Evolutionary conservation across 257 asterid species (phyloP).

Genomic region (Striga asiatica): DNA sequence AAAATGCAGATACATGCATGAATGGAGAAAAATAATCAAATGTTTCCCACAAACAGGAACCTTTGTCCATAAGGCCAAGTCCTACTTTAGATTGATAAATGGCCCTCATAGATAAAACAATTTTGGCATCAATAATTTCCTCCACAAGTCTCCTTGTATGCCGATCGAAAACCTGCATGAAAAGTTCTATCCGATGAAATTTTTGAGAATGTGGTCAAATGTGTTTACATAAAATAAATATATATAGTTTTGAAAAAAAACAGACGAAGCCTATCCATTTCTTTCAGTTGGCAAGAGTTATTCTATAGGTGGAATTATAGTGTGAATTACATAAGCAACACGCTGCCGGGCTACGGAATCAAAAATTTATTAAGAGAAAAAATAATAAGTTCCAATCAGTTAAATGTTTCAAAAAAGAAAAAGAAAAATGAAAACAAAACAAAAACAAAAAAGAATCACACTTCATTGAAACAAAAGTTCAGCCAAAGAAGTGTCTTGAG

Average conservation of each 20-base stretch:
- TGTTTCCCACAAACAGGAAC: conserved; percentile 22
- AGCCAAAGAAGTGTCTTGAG: not conserved
- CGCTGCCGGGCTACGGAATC: conserved; percentile 2
- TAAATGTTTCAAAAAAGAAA: too few species aligned
- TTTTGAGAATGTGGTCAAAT: not conserved
- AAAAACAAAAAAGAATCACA: not conserved
- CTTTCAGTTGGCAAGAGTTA: not conserved
- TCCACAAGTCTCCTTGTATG: conserved; percentile 82
- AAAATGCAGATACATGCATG: conserved; percentile 2
- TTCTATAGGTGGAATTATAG: not conserved
- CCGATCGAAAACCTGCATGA: conserved; percentile 79
- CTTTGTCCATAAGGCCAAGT: conserved; percentile 89
- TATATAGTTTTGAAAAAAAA: not conserved
- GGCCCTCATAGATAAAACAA: conserved; percentile 91
- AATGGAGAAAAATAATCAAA: conserved; percentile 1
- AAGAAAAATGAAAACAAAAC: not conserved
- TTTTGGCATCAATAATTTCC: conserved; percentile 90
- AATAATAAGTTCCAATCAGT: too few species aligned
- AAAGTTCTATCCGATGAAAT: conserved; percentile 1
- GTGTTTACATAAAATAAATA: conserved; percentile 4
- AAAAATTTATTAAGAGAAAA: too few species aligned
- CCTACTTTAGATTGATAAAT: conserved; percentile 89
- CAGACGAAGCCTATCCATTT: not conserved
- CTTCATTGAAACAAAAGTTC: not conserved
- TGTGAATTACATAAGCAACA: not conserved